Percentiles rank a stretch among this genome's conserved stretches.
These are phyloP conservation scores for Colletotrichum trifolii DNA, from an alignment of 2,329 filamentous ascomycete genomes.

Conservation along the genomic window DNA sequence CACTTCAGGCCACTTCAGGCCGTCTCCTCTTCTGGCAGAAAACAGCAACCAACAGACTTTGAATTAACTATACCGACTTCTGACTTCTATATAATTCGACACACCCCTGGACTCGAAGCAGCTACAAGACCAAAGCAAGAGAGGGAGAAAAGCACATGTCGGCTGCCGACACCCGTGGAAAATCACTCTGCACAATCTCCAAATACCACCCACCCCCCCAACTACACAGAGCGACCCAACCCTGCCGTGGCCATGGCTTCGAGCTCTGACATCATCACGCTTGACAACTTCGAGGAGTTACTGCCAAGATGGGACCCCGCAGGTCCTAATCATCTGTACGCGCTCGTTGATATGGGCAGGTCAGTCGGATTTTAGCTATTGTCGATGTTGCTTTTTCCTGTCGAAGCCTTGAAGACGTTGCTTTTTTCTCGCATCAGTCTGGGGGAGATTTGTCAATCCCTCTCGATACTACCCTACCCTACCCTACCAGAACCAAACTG, in stretches of 20 bases:
- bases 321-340: constrained; percentile 62
- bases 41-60: too few relatives aligned
- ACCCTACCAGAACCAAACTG: constrained; percentile 19
- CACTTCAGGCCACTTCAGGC: too few relatives aligned
- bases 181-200: constrained; percentile 21
- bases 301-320: constrained; percentile 61
- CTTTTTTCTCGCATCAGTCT: neutral
- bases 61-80: too few relatives aligned
- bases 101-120: constrained; percentile 6
- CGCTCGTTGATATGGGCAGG: constrained; percentile 72
- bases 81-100: neutral
- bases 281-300: constrained; percentile 61
- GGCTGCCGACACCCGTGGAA: constrained; percentile 25
- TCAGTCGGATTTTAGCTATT: constrained; percentile 43
- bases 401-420: neutral
- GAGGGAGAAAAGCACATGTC: constrained; percentile 12
- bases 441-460: neutral
- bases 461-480: constrained; percentile 21
- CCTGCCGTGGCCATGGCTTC: constrained; percentile 32
- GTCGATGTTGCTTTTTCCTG: neutral
- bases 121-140: neutral
- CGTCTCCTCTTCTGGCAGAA: too few relatives aligned
- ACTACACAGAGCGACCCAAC: neutral
- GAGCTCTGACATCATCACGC: constrained; percentile 57
- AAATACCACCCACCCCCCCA: constrained; percentile 22